Percentiles rank a stretch among this genome's conserved stretches.
Evolutionary conservation across 495 filamentous ascomycete genomes (phyloP).

Genomic region (Opeltia flavorubescens): DNA sequence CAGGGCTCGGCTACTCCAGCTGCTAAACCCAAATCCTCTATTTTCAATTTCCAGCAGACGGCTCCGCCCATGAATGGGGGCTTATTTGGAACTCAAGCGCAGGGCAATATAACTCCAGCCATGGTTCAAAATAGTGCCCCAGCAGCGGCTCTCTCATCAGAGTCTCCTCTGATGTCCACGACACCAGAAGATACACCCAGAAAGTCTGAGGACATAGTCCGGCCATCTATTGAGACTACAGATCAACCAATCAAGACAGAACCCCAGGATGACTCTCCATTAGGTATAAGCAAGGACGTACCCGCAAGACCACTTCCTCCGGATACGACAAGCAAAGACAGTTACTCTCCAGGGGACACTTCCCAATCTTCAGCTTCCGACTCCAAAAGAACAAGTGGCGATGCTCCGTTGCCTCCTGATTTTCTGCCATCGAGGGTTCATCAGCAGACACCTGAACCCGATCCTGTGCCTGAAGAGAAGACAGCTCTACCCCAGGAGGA

Average conservation of each 20-base stretch:
- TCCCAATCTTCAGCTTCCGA: slow-evolving; percentile 38
- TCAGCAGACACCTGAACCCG: slow-evolving; percentile 21
- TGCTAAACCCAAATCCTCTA: slow-evolving; percentile 28
- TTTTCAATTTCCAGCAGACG: slow-evolving; percentile 24
- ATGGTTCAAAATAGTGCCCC: slow-evolving; percentile 23
- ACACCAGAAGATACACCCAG: slow-evolving; percentile 9
- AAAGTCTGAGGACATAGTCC: no score
- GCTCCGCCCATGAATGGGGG: slow-evolving; percentile 17
- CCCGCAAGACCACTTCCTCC: slow-evolving; percentile 55
- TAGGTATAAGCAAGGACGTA: background rate
- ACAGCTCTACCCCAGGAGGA: slow-evolving; percentile 9
- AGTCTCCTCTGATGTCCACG: slow-evolving; percentile 12
- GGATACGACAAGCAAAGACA: slow-evolving; percentile 57
- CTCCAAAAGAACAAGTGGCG: slow-evolving; percentile 33
- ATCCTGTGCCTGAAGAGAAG: slow-evolving; percentile 16
- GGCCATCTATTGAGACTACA: slow-evolving; percentile 9
- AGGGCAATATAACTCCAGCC: slow-evolving; percentile 20
- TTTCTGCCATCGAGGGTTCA: slow-evolving; percentile 27
- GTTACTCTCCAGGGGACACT: slow-evolving; percentile 50
- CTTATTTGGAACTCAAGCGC: slow-evolving; percentile 25
- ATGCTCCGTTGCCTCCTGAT: slow-evolving; percentile 22
- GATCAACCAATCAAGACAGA: slow-evolving; percentile 18
- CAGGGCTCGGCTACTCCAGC: slow-evolving; percentile 14
- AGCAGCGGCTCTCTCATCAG: slow-evolving; percentile 25
- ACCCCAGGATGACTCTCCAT: slow-evolving; percentile 12